Percentiles rank a stretch among this genome's conserved stretches.
phyloP scores from a whole-genome alignment of 169 alveolate genomes.

The Toxoplasma gondii region DNA sequence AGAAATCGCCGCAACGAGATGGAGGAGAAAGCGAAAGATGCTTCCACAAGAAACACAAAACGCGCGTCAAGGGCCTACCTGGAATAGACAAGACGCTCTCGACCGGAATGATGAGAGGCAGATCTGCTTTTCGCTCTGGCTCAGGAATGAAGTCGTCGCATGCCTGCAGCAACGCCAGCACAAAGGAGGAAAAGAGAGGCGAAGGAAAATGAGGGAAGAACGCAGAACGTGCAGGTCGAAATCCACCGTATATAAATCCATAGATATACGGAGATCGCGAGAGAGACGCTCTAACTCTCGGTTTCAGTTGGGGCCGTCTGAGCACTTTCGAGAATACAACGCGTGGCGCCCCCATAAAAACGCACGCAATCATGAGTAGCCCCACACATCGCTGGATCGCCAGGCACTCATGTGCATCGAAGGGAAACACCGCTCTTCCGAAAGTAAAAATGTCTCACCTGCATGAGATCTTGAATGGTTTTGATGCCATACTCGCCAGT shows the following conservation, averaged over 20 bases:
- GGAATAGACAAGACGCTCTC: constrained; percentile 60
- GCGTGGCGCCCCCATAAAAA: background rate
- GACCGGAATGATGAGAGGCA: constrained; percentile 60
- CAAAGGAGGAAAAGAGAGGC: background rate
- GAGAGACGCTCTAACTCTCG: too few relatives aligned
- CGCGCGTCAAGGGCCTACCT: background rate
- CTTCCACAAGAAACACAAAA: too few relatives aligned
- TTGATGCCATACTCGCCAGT: constrained; percentile 78
- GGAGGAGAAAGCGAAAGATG: too few relatives aligned
- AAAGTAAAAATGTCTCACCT: constrained; percentile 44
- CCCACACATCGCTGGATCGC: background rate
- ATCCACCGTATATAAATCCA: background rate
- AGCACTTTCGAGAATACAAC: too few relatives aligned
- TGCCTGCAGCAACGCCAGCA: constrained; percentile 45
- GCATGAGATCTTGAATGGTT: constrained; percentile 83
- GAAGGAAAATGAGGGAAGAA: background rate
- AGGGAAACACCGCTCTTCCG: background rate
- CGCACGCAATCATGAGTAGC: background rate
- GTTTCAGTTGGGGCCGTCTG: too few relatives aligned
- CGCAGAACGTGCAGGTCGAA: background rate
- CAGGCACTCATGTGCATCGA: background rate
- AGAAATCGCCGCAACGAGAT: background rate
- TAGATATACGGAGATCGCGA: too few relatives aligned
- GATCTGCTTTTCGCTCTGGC: constrained; percentile 67
- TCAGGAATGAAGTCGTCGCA: constrained; percentile 85